phyloP scores from a whole-genome alignment of 768 basidiomycete genomes.

The Scleroderma bovista region DNA sequence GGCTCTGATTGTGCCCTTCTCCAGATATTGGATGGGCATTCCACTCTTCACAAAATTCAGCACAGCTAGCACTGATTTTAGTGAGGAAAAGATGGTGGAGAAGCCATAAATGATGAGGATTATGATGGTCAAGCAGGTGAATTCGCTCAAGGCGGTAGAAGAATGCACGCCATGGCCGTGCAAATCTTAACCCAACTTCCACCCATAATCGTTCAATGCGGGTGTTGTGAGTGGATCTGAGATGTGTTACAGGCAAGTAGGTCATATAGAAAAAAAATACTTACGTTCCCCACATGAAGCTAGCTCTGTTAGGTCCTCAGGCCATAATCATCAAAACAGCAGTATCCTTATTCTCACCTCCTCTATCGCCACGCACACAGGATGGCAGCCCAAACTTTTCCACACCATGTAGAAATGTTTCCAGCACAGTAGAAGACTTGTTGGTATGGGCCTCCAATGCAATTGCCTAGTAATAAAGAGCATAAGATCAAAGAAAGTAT shows the following conservation, averaged over 20 bases:
- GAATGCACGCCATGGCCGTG: slow-evolving; percentile 16
- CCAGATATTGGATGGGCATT: too few species aligned
- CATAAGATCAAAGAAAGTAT: too few species aligned
- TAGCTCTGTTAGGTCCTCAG: slow-evolving; percentile 24
- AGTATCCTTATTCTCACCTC: slow-evolving; percentile 31
- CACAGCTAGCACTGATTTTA: background rate
- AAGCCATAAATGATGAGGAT: background rate
- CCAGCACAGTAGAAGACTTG: slow-evolving; percentile 14
- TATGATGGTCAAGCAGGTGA: background rate
- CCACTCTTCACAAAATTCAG: too few species aligned
- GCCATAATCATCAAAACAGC: slow-evolving; percentile 32
- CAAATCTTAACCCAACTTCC: slow-evolving; percentile 22
- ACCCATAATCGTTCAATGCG: slow-evolving; percentile 24
- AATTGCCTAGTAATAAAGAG: slow-evolving; percentile 12
- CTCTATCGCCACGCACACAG: slow-evolving; percentile 29
- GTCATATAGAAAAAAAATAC: background rate
- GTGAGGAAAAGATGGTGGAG: background rate
- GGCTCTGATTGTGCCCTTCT: too few species aligned
- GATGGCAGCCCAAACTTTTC: slow-evolving; percentile 20
- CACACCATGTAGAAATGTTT: slow-evolving; percentile 10
- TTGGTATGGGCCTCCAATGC: slow-evolving; percentile 22
- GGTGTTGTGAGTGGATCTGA: slow-evolving; percentile 22
- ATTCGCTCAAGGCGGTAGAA: slow-evolving; percentile 15
- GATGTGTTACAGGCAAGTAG: background rate
- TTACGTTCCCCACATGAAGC: slow-evolving; percentile 24